These are phyloP conservation scores for Claviceps lovelessii DNA, from an alignment of 2,329 filamentous ascomycete species.

Conservation along the genomic window DNA sequence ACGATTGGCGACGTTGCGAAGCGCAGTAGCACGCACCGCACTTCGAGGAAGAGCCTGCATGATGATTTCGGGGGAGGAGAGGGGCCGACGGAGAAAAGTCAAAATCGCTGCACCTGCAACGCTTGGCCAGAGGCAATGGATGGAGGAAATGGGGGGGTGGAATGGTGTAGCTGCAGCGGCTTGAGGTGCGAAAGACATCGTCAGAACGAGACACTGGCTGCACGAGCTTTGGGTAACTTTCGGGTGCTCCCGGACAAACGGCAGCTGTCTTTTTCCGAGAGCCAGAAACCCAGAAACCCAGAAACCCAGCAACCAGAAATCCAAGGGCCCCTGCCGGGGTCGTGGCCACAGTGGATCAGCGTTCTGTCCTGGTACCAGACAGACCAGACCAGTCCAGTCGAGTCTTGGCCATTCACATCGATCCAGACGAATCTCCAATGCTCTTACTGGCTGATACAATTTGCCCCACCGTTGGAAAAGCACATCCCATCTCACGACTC, in stretches of 20 bases:
- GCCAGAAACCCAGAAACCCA: neutral
- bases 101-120: constrained; percentile 9
- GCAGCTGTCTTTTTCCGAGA: constrained; percentile 13
- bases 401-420: too few species aligned
- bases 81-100: constrained; percentile 1
- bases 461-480: constrained; percentile 2
- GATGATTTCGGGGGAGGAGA: constrained; percentile 20
- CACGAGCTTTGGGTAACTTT: constrained; percentile 5
- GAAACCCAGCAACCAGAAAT: constrained; percentile 4
- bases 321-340: neutral
- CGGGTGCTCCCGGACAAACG: constrained; percentile 12
- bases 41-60: constrained; percentile 78
- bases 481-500: neutral
- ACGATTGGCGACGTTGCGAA: constrained; percentile 51
- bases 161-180: constrained; percentile 10
- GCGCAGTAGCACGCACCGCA: constrained; percentile 53
- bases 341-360: too few species aligned
- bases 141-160: constrained; percentile 8
- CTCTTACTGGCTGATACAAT: neutral
- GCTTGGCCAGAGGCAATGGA: constrained; percentile 9
- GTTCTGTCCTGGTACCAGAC: too few species aligned
- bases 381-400: too few species aligned
- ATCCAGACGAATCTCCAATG: too few species aligned
- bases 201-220: neutral
- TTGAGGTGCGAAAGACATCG: constrained; percentile 8